Evolutionary conservation across 202 grass and related monocot genomes (phyloP).

Genomic region (Digitaria exilis): DNA sequence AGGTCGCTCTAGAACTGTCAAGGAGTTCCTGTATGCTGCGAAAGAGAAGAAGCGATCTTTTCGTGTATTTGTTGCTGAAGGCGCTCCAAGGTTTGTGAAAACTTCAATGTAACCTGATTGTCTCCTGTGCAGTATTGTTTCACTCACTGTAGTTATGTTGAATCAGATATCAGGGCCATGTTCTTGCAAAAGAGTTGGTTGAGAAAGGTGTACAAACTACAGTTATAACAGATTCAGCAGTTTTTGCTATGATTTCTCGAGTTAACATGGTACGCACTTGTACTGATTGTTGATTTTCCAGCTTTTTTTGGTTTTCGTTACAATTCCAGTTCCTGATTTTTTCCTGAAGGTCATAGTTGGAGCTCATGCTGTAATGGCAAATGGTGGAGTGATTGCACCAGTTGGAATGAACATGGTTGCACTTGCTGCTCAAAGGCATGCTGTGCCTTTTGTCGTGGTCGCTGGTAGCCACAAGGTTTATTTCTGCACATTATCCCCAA

Average conservation of each 20-base stretch:
- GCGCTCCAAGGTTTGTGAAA: slow-evolving; percentile 75
- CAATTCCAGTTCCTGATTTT: slow-evolving; percentile 27
- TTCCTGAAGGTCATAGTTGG: slow-evolving; percentile 91
- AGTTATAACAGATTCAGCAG: slow-evolving; percentile 89
- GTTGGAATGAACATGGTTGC: slow-evolving; percentile 95
- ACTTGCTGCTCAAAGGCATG: slow-evolving; percentile 96
- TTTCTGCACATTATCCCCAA: slow-evolving; percentile 17
- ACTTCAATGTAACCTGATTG: neutral
- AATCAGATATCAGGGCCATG: slow-evolving; percentile 91
- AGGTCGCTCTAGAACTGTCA: slow-evolving; percentile 90
- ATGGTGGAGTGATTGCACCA: slow-evolving; percentile 93
- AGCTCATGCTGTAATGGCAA: slow-evolving; percentile 98
- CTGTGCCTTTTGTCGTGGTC: slow-evolving; percentile 98
- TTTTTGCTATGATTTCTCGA: slow-evolving; percentile 98
- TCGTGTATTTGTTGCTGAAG: slow-evolving; percentile 95
- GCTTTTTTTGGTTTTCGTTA: slow-evolving; percentile 31
- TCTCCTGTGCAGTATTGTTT: slow-evolving; percentile 3
- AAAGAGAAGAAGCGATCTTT: slow-evolving; percentile 94
- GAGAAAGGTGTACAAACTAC: slow-evolving; percentile 89
- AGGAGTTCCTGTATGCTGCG: slow-evolving; percentile 92
- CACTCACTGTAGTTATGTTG: neutral
- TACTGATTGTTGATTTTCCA: neutral
- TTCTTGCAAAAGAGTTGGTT: slow-evolving; percentile 92
- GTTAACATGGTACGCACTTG: slow-evolving; percentile 87
- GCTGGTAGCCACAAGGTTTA: slow-evolving; percentile 93